Conservation (phyloP, 352 stramenopile genomes). For the Phytophthora chlamydospora region DNA sequence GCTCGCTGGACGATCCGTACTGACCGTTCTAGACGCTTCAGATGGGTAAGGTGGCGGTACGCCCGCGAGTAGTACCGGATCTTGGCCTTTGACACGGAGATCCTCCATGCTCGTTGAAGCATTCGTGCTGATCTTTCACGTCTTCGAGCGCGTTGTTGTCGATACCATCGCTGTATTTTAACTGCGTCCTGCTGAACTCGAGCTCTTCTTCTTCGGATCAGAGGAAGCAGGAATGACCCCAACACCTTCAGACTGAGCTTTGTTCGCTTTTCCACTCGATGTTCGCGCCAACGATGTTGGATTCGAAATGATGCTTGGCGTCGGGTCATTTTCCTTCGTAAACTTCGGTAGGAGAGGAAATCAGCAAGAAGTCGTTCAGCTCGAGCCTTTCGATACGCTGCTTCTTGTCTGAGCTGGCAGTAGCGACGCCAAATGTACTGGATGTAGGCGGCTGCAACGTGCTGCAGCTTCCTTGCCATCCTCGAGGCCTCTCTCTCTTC, state of each 20-base stretch:
- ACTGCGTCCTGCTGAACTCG: conserved; percentile 7
- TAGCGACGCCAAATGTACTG: conserved; percentile 64
- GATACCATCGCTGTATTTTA: conserved; percentile 48
- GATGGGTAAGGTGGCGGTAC: conserved; percentile 37
- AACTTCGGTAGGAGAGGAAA: conserved; percentile 33
- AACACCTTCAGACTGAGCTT: conserved; percentile 25
- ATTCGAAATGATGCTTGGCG: conserved; percentile 40
- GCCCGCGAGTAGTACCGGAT: conserved; percentile 36
- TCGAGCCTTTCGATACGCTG: conserved; percentile 16
- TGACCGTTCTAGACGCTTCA: conserved; percentile 35
- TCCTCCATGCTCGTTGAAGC: conserved; percentile 59
- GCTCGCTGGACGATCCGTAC: conserved; percentile 57
- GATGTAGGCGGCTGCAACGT: conserved; percentile 73
- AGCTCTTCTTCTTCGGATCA: conserved; percentile 18
- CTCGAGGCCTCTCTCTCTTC: conserved; percentile 60
- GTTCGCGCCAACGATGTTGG: conserved; percentile 40
- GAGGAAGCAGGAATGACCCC: conserved; percentile 23
- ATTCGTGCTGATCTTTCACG: conserved; percentile 16
- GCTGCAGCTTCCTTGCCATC: conserved; percentile 64
- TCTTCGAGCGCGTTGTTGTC: not conserved
- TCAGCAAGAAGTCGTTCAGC: conserved; percentile 42
- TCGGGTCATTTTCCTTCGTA: conserved; percentile 17
- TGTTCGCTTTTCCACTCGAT: conserved; percentile 9
- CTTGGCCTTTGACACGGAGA: conserved; percentile 41
- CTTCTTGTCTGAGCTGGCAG: conserved; percentile 14